Evolutionary conservation across 441 rosid species (phyloP).

Genomic region (Dalechampia spathulata): DNA sequence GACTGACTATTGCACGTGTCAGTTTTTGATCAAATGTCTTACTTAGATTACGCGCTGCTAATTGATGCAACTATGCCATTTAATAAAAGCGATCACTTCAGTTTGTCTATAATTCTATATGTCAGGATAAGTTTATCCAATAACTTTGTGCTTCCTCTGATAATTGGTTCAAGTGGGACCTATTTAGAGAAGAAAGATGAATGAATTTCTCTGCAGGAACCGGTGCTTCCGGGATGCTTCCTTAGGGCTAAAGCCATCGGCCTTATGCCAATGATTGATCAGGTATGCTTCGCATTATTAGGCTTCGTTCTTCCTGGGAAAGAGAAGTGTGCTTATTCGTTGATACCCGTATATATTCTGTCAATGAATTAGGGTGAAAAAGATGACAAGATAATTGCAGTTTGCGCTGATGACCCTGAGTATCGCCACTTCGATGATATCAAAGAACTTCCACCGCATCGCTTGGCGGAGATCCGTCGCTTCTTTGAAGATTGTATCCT

Average conservation of each 20-base stretch:
- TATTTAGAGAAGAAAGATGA: not conserved
- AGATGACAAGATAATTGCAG: constrained; percentile 98
- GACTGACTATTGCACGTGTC: too few relatives aligned
- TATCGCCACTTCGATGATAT: constrained; percentile 87
- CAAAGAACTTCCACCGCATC: constrained; percentile 95
- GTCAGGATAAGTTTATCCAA: too few relatives aligned
- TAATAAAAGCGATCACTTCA: too few relatives aligned
- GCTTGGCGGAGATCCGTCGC: constrained; percentile 95
- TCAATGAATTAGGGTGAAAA: constrained; percentile 66
- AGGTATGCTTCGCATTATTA: constrained; percentile 53
- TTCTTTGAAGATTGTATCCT: constrained; percentile 99
- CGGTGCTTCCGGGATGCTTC: constrained; percentile 81
- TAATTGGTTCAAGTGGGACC: too few relatives aligned
- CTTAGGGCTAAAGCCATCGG: constrained; percentile 97
- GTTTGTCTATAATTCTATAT: too few relatives aligned
- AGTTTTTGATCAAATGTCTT: too few relatives aligned
- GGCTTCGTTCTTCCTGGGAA: not conserved
- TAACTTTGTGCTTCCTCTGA: too few relatives aligned
- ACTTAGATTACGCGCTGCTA: too few relatives aligned
- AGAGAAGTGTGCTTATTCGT: too few relatives aligned
- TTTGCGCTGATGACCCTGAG: constrained; percentile 98
- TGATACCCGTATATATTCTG: not conserved
- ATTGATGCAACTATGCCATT: too few relatives aligned
- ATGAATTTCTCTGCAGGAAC: constrained; percentile 53
- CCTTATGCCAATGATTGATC: constrained; percentile 97